Base-by-base conservation (phyloP, 2,329 filamentous ascomycete genomes). In the Beauveria sp. region DNA sequence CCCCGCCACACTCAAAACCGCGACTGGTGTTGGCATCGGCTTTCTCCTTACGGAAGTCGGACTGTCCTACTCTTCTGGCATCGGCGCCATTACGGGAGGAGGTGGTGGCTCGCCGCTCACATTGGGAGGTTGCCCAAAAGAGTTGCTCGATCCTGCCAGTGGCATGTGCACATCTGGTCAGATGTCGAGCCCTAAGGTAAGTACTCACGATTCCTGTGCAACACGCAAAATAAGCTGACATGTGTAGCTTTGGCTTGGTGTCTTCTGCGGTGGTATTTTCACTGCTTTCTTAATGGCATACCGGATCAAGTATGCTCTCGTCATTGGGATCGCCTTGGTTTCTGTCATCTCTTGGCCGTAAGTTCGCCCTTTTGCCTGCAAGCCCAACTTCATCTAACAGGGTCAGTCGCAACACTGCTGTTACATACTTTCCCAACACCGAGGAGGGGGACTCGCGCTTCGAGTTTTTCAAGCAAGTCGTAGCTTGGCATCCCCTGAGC, bases 281-380 rank as follows among this genome's bases (percentile, higher is more conserved):
- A 93, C 91, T 0, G 86, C 89, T 5, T 83, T 93, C 66, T 84
- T 96, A 73, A 91, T 91, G 88, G 83, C 88, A 20, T 92, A 88
- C 71, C 84, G 86, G 45, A 79, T 91, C 74, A 91, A 90, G 70
- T 87, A 87, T 60, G 87, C 88, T 53, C 89, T 92, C 64, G 83
- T 91, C 59, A 83, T 88, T 26, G 89, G 89, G 2, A 91, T 92
- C 60, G 76, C 84, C 10, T 75, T 91, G 7, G 87, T 91, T 4
- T 89, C 87, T 5, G 80, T 91, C 65, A 77, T 90, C 54, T 91
- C 88, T 7, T 91, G 88, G 89, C 88, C 88, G 76, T 86, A 71
- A 75, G 82, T 80, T 14, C 3, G 46, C 24, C 7, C 24, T 40
- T 3, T 14, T 24, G 47, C 1, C 7, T 34, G 22, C 42, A 3